Evolutionary conservation across 1,284 basidiomycete genomes (phyloP), one percentile per base, ranked within the genome.

Genomic region (Puccinia polysora): DNA sequence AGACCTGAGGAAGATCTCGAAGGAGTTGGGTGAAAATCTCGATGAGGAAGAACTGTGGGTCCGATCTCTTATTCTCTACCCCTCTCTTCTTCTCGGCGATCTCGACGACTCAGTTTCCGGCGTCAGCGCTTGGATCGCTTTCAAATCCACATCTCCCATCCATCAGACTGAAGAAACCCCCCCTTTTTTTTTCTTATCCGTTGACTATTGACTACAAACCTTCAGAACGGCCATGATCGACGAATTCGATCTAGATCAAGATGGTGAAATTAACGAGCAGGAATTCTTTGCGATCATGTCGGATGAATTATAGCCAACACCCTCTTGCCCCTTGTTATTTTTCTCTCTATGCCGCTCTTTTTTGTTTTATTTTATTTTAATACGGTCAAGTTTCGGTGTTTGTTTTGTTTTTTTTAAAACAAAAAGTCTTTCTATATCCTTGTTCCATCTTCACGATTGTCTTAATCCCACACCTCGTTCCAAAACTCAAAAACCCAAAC

Each of bases 221-320:
- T 14, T 25, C 78, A 97, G 94, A 76, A 91, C 97, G 87, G 96
- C 95, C 23, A 99, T 99, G 95, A 99, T 99, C 78, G 96, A 98
- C 78, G 96, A 99, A 82, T 99, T 99, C 78, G 95, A 99, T 81
- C 86, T 99, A 43, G 95, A 99, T 82, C 89, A 95, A 80, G 95
- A 99, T 77, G 93, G 94, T 25, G 94, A 95, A 82, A 98, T 98
- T 80, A 93, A 88, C 80, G 89, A 93, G 79, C 86, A 89, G 79
- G 91, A 95, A 83, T 94, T 95, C 81, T 87, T 91, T 76, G 89
- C 90, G 56, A 97, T 97, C 80, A 95, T 97, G 94, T 90, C 91
- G 63, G 93, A 97, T 81, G 93, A 96, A 68, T 74, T 77, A 25
- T 80, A 74, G 73, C 1, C 7, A 45, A 10, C 10, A 45, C n/a